These are phyloP conservation scores for Arabidopsis thaliana DNA, from an alignment of 345 rosid genomes.

Conservation along the genomic window TAIR10.1 NC_003070.9:9935501-9936000, in stretches of 20 bases:
- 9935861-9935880: background rate
- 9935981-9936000: background rate
- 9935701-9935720: conserved; percentile 12
- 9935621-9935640: conserved; percentile 55
- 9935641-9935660: conserved; percentile 52
- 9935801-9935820: background rate
- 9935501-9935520: background rate
- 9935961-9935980: background rate
- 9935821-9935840: conserved; percentile 9
- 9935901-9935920: background rate
- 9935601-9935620: conserved; percentile 31
- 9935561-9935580: background rate
- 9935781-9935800: background rate
- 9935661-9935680: conserved; percentile 42
- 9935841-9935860: conserved; percentile 1
- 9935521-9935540: background rate
- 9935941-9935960: background rate
- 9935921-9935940: background rate
- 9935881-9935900: background rate
- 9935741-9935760: background rate
- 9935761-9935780: background rate
- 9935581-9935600: conserved; percentile 31
- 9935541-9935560: background rate
- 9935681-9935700: conserved; percentile 5
- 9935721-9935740: background rate